These are phyloP conservation scores for Candida glaebosa DNA, from an alignment of 805 yeast genomes.

Conservation along the genomic window DNA sequence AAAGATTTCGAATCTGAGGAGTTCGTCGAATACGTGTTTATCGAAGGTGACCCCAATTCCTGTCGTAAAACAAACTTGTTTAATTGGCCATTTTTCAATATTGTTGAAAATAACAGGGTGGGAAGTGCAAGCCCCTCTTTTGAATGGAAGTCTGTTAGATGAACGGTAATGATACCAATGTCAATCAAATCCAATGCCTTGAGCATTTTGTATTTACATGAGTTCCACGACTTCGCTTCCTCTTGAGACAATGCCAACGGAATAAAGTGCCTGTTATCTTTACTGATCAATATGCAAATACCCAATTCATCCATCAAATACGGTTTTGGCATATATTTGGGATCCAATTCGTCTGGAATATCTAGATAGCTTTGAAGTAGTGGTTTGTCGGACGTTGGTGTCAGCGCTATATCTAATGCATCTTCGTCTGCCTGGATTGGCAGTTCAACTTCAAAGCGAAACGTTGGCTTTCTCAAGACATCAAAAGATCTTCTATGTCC, in stretches of 20 bases:
- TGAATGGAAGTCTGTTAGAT: slow-evolving; percentile 67
- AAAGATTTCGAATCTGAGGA: slow-evolving; percentile 55
- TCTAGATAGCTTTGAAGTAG: neutral
- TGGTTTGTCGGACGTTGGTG: neutral
- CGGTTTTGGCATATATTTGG: slow-evolving; percentile 23
- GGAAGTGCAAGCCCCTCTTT: slow-evolving; percentile 55
- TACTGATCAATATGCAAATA: slow-evolving; percentile 45
- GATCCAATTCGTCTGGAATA: slow-evolving; percentile 18
- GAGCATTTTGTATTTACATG: slow-evolving; percentile 39
- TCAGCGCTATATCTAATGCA: neutral
- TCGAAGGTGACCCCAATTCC: slow-evolving; percentile 29
- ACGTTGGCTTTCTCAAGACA: neutral
- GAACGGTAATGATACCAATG: slow-evolving; percentile 37
- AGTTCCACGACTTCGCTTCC: slow-evolving; percentile 20
- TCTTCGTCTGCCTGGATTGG: neutral
- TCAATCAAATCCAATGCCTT: slow-evolving; percentile 33
- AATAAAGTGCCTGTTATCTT: slow-evolving; percentile 55
- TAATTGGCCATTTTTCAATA: slow-evolving; percentile 30
- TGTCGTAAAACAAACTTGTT: slow-evolving; percentile 34
- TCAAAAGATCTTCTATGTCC: neutral
- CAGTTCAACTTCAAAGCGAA: neutral
- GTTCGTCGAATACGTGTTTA: slow-evolving; percentile 42
- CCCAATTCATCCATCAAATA: neutral
- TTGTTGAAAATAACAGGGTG: slow-evolving; percentile 40
- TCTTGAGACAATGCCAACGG: slow-evolving; percentile 35